Conservation (phyloP, 2,329 filamentous ascomycete species). For the Penicillium sp. region DNA sequence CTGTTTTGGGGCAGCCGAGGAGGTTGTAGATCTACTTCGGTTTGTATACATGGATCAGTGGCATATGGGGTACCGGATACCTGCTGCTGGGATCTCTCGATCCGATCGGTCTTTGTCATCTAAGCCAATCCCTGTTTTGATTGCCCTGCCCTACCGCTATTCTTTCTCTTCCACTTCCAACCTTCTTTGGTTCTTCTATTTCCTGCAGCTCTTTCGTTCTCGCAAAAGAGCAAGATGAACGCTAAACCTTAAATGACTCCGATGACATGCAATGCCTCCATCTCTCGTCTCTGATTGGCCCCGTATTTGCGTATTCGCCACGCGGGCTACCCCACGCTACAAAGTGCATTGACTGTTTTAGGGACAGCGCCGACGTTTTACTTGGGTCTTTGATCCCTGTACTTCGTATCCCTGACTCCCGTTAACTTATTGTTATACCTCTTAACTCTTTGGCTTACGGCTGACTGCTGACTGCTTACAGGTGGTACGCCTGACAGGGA, state of each 20-base stretch:
- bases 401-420: neutral
- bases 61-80: too few species aligned
- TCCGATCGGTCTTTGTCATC: too few species aligned
- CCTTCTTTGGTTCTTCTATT: too few species aligned
- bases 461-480: neutral
- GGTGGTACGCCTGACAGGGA: neutral
- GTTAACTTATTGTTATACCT: too few species aligned
- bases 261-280: neutral
- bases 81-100: too few species aligned
- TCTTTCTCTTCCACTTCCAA: too few species aligned
- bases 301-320: constrained; percentile 20
- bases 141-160: too few species aligned
- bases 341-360: constrained; percentile 14
- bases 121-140: too few species aligned
- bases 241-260: neutral
- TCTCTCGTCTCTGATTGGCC: constrained; percentile 9
- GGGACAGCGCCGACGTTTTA: constrained; percentile 4
- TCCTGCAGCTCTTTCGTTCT: neutral
- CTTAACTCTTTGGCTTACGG: too few species aligned
- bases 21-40: neutral
- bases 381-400: neutral
- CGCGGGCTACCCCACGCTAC: neutral
- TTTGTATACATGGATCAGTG: too few species aligned
- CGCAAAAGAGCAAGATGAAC: neutral
- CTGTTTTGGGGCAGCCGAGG: neutral